Conservation (phyloP, 176 grass and related monocot genomes). For the Zoysia japonica region DNA sequence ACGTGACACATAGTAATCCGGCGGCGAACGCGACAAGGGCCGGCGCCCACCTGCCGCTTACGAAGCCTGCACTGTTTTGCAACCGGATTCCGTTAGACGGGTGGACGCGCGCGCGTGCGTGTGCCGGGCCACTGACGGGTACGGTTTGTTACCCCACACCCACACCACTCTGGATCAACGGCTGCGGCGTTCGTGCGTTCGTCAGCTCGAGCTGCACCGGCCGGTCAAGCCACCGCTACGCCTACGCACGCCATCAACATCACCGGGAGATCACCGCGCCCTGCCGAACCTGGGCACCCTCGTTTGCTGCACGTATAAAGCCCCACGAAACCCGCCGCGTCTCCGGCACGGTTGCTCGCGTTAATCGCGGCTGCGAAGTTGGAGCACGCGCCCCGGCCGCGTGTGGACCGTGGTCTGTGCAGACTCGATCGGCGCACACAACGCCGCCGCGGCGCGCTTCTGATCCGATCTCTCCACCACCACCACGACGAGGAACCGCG, state of each 20-base stretch:
- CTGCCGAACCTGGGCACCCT: constrained; percentile 11
- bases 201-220: not conserved
- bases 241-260: not conserved
- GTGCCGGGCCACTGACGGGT: not conserved
- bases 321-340: constrained; percentile 9
- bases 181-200: not conserved
- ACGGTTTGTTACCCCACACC: not conserved
- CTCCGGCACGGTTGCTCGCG: not conserved
- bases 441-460: not conserved
- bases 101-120: not conserved
- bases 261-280: constrained; percentile 9
- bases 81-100: not conserved
- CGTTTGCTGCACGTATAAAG: constrained; percentile 18
- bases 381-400: not conserved
- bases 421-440: too few relatives aligned
- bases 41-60: not conserved
- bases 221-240: constrained; percentile 27
- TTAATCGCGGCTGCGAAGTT: not conserved
- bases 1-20: too few relatives aligned
- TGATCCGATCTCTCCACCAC: too few relatives aligned
- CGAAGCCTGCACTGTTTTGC: not conserved
- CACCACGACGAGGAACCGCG: not conserved
- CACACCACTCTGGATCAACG: not conserved
- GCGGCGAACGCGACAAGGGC: not conserved
- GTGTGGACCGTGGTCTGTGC: too few relatives aligned